Evolutionary conservation across 1,139 yeast genomes (phyloP), one percentile per base, ranked within the genome.

Genomic region (Diutina neorugosa): DNA sequence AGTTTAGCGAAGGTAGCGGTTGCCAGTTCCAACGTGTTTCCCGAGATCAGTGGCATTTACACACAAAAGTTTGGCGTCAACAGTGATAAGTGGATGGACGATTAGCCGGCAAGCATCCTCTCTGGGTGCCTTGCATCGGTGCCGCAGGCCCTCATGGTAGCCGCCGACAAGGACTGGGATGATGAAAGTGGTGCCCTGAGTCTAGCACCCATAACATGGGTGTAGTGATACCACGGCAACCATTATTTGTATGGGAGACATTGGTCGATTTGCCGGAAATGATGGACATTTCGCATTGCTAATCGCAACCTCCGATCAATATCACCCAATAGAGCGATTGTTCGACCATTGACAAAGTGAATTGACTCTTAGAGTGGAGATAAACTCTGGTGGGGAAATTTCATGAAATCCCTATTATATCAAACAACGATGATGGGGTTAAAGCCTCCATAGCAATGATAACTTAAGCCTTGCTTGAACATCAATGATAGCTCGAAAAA

Each of bases 1-100:
- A 64, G 74, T 23, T 61, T 69, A 4, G 12, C 37, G 3, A 40
- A 40, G 9, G 43, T 40, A 11, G 43, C 43, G 11, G 43, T 40
- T 19, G 43, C 43, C 20, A 16, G 20, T 6, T 40, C 43, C 19
- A 40, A 40, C 19, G 43, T 40, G 43, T 40, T 40, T 18, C 43
- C 43, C 19, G 43, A 16, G 43, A 18, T 40, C 18, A n/a, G 20
- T 11, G 20, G 20, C 9, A n/a, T 40, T 16, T 40, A 40, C 43
- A 7, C 18, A 20, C 43, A 18, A n/a, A 40, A 40, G 43, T 40
- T 40, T n/a, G 43, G 43, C 43, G 43, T 12, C 19, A 16, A 9
- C 19, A 16, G 19, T 20, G 43, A 40, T 20, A 18, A 18, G 20
- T 40, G 43, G 43, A 40, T 40, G 43, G 43, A 40, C 37, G 37